A percentile compares a stretch with the other conserved stretches of the same genome.
These are phyloP conservation scores for Lippia alba DNA, from an alignment of 305 asterid genomes.

Conservation along the genomic window DNA sequence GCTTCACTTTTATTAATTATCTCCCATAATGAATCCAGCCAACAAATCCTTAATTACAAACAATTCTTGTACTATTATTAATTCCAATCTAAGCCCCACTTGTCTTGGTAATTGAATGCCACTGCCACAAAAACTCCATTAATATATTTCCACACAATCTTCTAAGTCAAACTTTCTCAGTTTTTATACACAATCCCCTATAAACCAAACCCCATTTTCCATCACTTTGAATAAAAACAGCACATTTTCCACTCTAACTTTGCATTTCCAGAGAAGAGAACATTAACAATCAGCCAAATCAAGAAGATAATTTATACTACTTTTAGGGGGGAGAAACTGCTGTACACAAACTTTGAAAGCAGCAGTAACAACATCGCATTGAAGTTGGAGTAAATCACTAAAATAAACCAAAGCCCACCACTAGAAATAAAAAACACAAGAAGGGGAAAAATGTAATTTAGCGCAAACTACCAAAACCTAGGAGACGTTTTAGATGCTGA, in stretches of 20 bases:
- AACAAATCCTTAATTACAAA: neutral
- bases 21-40: neutral
- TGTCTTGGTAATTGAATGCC: conserved; percentile 36
- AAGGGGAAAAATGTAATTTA: conserved; percentile 6
- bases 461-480: conserved; percentile 19
- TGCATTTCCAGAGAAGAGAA: conserved; percentile 12
- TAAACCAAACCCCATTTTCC: conserved; percentile 36
- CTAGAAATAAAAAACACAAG: conserved; percentile 11
- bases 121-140: conserved; percentile 37
- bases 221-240: neutral
- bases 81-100: conserved; percentile 14
- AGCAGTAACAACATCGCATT: conserved; percentile 18
- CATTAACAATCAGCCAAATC: conserved; percentile 28
- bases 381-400: neutral
- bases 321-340: neutral
- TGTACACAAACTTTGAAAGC: conserved; percentile 38
- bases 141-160: conserved; percentile 19
- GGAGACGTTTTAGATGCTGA: conserved; percentile 48
- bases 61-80: neutral
- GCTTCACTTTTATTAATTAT: conserved; percentile 36
- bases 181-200: conserved; percentile 26
- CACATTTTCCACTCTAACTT: conserved; percentile 13
- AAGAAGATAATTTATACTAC: conserved; percentile 28
- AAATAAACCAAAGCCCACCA: conserved; percentile 7
- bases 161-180: conserved; percentile 3